Evolutionary conservation across 1,284 basidiomycete species (phyloP), one percentile per base, ranked within the genome.

Genomic region (Cryptococcus floricola): DNA sequence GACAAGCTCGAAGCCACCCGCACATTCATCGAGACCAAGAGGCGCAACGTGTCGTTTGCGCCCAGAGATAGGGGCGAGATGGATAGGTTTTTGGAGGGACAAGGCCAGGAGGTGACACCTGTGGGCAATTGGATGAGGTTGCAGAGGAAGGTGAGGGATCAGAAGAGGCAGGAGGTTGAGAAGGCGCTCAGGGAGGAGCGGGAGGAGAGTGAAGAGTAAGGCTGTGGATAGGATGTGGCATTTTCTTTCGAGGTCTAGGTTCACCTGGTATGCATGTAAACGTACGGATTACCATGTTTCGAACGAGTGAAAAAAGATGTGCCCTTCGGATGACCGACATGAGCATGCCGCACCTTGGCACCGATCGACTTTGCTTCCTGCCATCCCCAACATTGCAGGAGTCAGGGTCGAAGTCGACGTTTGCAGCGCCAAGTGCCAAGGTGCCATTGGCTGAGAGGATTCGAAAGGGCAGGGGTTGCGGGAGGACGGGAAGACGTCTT

Each of bases 1-100:
- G 93, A 95, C 67, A 85, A 90, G 42, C 77, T 94, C 37, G 91
- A 96, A 61, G 87, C 89, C 63, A 88, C 87, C 61, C 81, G 83
- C n/a, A 81, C 79, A 57, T 94, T 86, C 87, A 81, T 89, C 38
- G 85, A 89, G 70, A 78, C 82, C 68, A 81, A 80, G 69, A 80
- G 93, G 56, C 83, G 83, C 53, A 80, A 78, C 23, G 84, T 94
- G 5, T 74, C 78, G 19, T 92, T 96, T 68, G 83, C 84, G 8
- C 75, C 93, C 3, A 84, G 82, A 13, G 84, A 84, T 64, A 73
- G 87, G 66, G 77, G 73, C 5, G 85, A 87, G 52, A 86, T 96
- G 5, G 82, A 84, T 52, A 76, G 80, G 59, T 97, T 92, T 87
- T 84, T 91, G 75, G 77, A 76, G 19, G 78, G 76, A 12, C 74